A percentile compares a stretch with the other conserved stretches of the same genome.
Evolutionary conservation across 768 basidiomycete species (phyloP).

Genomic region (Collybia sp.): DNA sequence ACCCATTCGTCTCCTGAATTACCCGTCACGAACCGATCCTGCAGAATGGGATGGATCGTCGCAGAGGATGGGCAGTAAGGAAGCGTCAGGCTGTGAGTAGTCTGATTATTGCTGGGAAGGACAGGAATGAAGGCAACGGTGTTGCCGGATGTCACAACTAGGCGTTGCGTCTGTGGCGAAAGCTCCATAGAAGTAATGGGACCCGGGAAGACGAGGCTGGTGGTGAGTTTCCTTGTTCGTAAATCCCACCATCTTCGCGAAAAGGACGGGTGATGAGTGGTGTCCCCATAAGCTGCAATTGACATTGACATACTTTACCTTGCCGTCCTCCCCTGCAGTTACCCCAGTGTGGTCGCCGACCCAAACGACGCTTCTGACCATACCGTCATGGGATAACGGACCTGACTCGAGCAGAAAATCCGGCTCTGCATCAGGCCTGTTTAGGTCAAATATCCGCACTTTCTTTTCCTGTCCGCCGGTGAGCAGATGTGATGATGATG

Average conservation of each 20-base stretch:
- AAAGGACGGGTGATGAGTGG: conserved; percentile 6
- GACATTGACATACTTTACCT: conserved; percentile 63
- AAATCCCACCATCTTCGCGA: conserved; percentile 91
- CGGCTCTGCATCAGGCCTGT: conserved; percentile 82
- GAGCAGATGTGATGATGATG: conserved; percentile 61
- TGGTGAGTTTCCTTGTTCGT: conserved; percentile 68
- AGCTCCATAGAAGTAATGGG: conserved; percentile 95
- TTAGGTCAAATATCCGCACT: conserved; percentile 90
- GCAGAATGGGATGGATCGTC: conserved; percentile 85
- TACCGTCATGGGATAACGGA: conserved; percentile 76
- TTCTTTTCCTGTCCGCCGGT: conserved; percentile 98
- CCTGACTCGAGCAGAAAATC: conserved; percentile 67
- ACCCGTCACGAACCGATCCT: conserved; percentile 92
- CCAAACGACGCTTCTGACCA: conserved; percentile 91
- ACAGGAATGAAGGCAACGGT: conserved; percentile 90
- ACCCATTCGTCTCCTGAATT: conserved; percentile 94
- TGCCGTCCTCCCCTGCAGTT: conserved; percentile 88
- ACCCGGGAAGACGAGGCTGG: conserved; percentile 64
- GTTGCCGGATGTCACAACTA: conserved; percentile 89
- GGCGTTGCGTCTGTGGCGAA: conserved; percentile 71
- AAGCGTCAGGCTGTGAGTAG: conserved; percentile 73
- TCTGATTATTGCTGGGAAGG: conserved; percentile 49
- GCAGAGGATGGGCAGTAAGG: conserved; percentile 90
- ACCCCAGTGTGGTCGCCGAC: conserved; percentile 84
- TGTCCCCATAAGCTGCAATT: neutral